A percentile compares a stretch with the other conserved stretches of the same genome.
Evolutionary conservation across 1,284 basidiomycete species (phyloP).

Genomic region (Microbotryum scabiosae): DNA sequence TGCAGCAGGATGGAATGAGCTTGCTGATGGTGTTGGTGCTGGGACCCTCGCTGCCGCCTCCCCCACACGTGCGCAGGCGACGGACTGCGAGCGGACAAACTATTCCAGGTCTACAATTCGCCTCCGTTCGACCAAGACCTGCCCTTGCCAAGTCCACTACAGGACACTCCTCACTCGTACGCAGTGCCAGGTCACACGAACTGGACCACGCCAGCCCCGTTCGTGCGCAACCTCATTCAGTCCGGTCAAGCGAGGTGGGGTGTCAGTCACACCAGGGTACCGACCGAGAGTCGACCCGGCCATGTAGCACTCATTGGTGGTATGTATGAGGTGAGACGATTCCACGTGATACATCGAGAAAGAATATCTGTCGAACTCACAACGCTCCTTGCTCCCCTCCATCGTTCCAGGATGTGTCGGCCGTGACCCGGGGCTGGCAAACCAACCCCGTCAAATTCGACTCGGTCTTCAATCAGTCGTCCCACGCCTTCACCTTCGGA

Average conservation of each 20-base stretch:
- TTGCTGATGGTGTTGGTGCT: too few species aligned
- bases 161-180: not conserved
- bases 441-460: slow-evolving; percentile 83
- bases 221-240: slow-evolving; percentile 60
- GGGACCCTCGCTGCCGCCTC: slow-evolving; percentile 1
- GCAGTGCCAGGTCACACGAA: not conserved
- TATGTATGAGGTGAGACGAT: slow-evolving; percentile 69
- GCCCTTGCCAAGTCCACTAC: slow-evolving; percentile 16
- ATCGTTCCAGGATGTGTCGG: not conserved
- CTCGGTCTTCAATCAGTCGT: slow-evolving; percentile 78
- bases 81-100: slow-evolving; percentile 71
- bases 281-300: slow-evolving; percentile 79
- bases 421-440: slow-evolving; percentile 57
- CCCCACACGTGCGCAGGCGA: slow-evolving; percentile 49
- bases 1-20: too few species aligned
- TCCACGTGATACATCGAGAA: slow-evolving; percentile 3
- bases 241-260: slow-evolving; percentile 62
- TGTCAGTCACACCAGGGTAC: slow-evolving; percentile 76
- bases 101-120: slow-evolving; percentile 61
- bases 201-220: slow-evolving; percentile 58
- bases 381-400: slow-evolving; percentile 31
- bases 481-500: slow-evolving; percentile 70
- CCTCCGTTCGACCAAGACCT: slow-evolving; percentile 46
- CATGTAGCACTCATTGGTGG: slow-evolving; percentile 82
- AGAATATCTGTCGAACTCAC: slow-evolving; percentile 6